Evolutionary conservation across 345 rosid genomes (phyloP).

Genomic region (Cardamine chenopodiifolia): DNA sequence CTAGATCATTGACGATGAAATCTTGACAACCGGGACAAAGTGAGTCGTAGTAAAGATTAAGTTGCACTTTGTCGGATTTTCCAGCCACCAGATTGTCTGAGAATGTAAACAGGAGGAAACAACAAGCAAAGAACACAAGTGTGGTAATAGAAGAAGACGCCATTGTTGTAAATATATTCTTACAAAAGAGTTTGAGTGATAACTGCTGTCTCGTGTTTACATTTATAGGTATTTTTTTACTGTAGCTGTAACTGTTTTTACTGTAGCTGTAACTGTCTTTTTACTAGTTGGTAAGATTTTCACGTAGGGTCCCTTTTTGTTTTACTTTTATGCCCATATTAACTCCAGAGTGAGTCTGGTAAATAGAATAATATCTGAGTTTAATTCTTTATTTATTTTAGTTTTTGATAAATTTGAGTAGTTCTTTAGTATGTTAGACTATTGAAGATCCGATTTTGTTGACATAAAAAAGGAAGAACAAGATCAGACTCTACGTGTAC

Average conservation of each 20-base stretch:
- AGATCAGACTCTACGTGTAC: neutral
- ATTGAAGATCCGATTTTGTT: too few relatives aligned
- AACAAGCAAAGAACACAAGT: slow-evolving; percentile 12
- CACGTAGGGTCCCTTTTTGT: neutral
- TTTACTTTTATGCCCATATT: neutral
- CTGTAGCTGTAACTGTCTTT: neutral
- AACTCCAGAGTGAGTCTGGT: neutral
- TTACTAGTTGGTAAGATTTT: neutral
- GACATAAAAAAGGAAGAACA: too few relatives aligned
- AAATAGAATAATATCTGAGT: too few relatives aligned
- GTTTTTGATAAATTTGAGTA: too few relatives aligned
- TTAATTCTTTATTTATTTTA: too few relatives aligned
- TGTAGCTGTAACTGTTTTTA: neutral
- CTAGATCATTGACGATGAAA: slow-evolving; percentile 45
- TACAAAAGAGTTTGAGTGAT: neutral
- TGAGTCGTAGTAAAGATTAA: slow-evolving; percentile 49
- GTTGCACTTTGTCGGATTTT: slow-evolving; percentile 19
- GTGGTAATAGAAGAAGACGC: slow-evolving; percentile 1
- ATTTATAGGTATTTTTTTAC: too few relatives aligned
- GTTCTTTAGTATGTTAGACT: too few relatives aligned
- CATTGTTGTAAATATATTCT: slow-evolving; percentile 7
- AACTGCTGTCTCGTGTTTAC: neutral
- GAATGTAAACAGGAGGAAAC: neutral
- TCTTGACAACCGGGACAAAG: slow-evolving; percentile 48
- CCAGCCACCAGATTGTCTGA: slow-evolving; percentile 11